Evolutionary conservation across 2,329 filamentous ascomycete species (phyloP).

Genomic region (Niveomyces coronatus): DNA sequence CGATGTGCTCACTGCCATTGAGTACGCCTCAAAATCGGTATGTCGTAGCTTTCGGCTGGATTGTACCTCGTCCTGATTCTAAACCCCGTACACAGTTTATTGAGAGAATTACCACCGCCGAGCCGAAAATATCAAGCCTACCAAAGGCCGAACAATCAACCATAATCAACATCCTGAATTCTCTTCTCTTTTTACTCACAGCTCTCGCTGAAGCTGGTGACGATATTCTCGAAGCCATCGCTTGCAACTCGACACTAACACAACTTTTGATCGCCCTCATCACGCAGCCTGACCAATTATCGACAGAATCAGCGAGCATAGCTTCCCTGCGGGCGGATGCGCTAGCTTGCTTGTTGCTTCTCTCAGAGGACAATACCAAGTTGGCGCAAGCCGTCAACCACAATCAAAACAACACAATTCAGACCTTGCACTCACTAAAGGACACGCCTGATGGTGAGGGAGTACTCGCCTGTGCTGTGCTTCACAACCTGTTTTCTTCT

Average conservation of each 20-base stretch:
- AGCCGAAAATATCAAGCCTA: conserved; percentile 34
- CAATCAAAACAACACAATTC: conserved; percentile 30
- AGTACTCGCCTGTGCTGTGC: conserved; percentile 47
- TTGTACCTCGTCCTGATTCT: conserved; percentile 28
- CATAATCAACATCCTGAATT: conserved; percentile 43
- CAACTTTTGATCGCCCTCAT: conserved; percentile 46
- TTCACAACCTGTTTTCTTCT: conserved; percentile 51
- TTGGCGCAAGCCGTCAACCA: conserved; percentile 41
- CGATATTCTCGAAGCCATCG: conserved; percentile 47
- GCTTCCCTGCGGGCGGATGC: conserved; percentile 33
- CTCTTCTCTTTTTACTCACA: conserved; percentile 41
- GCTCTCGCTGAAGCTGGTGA: conserved; percentile 49
- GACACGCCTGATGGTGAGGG: conserved; percentile 36
- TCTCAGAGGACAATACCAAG: conserved; percentile 49
- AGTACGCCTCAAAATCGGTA: conserved; percentile 44
- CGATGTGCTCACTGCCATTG: conserved; percentile 50
- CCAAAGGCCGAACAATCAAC: conserved; percentile 43
- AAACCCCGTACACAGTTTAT: conserved; percentile 28
- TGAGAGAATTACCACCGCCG: conserved; percentile 31
- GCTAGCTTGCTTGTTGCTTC: conserved; percentile 44
- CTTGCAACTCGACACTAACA: conserved; percentile 36
- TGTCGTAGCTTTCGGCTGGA: no score
- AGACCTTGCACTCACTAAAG: conserved; percentile 36
- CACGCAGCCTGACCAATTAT: conserved; percentile 27
- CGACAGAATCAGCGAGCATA: conserved; percentile 32